A percentile compares a stretch with the other conserved stretches of the same genome.
Conservation (phyloP, 2,329 filamentous ascomycete species). For the Metarhizium guizhouense region DNA sequence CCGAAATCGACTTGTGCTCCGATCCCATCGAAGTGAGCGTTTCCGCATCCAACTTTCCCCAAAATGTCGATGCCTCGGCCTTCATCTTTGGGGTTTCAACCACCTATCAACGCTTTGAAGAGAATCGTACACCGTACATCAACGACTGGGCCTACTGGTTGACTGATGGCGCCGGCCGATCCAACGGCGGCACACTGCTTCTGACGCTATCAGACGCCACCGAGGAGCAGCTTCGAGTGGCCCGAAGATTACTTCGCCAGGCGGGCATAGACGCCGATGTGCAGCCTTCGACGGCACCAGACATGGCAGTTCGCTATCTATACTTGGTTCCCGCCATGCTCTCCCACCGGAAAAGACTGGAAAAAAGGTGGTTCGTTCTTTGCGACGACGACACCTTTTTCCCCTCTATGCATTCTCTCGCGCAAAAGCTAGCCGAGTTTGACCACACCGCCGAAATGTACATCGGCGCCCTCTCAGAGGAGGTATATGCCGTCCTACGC, state of each 20-base stretch:
- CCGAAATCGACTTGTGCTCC: no score
- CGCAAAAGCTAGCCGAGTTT: constrained; percentile 39
- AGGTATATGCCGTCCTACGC: constrained; percentile 46
- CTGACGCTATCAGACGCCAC: constrained; percentile 43
- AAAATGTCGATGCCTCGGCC: constrained; percentile 41
- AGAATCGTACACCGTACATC: constrained; percentile 38
- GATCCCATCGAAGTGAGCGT: no score
- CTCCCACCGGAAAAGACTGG: constrained; percentile 35
- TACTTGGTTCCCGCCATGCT: constrained; percentile 45
- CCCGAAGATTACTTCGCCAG: constrained; percentile 29
- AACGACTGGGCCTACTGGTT: constrained; percentile 52
- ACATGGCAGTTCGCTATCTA: constrained; percentile 49
- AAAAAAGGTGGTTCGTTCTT: constrained; percentile 49
- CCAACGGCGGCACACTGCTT: constrained; percentile 47
- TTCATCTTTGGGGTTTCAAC: constrained; percentile 52
- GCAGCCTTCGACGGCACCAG: constrained; percentile 32
- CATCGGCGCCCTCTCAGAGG: constrained; percentile 52
- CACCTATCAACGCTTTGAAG: constrained; percentile 43
- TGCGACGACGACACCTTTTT: constrained; percentile 60
- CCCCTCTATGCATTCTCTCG: constrained; percentile 44
- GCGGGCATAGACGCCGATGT: constrained; percentile 47
- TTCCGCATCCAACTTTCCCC: constrained; percentile 23
- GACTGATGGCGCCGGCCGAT: constrained; percentile 42
- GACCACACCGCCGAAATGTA: constrained; percentile 45
- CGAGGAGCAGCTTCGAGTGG: constrained; percentile 39